phyloP scores from a whole-genome alignment of 139 green algal genomes.

The Chlorella sp. region DNA sequence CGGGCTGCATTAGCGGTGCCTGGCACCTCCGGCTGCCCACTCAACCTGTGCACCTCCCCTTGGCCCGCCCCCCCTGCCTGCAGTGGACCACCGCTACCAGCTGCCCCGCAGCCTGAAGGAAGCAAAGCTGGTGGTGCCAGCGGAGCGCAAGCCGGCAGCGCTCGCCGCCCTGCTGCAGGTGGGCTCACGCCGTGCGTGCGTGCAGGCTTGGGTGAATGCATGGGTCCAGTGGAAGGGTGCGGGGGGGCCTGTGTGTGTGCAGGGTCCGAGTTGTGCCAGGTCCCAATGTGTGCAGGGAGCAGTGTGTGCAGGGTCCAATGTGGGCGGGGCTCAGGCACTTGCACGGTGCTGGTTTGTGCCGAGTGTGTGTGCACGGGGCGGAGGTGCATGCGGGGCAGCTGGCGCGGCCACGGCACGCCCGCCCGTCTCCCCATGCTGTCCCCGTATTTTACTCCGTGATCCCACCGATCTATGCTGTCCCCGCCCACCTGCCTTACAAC shows the following conservation, averaged over 20 bases:
- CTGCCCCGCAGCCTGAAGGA: conserved; percentile 80
- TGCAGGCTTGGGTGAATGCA: too few relatives aligned
- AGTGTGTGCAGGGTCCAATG: too few relatives aligned
- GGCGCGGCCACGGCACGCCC: background rate
- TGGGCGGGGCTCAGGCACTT: too few relatives aligned
- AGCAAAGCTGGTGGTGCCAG: conserved; percentile 75
- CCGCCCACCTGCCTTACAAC: background rate
- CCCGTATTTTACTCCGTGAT: too few relatives aligned
- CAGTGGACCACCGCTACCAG: conserved; percentile 62
- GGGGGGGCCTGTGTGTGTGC: background rate
- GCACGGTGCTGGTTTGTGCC: too few relatives aligned
- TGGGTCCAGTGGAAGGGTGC: background rate
- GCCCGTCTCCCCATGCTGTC: background rate
- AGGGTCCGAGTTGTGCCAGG: too few relatives aligned
- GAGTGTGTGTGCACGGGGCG: too few relatives aligned
- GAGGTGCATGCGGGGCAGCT: background rate
- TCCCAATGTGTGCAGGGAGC: too few relatives aligned
- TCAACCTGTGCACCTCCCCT: too few relatives aligned
- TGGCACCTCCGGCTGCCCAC: too few relatives aligned
- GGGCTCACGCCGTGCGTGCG: background rate
- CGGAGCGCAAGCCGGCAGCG: conserved; percentile 73
- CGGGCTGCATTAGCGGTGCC: too few relatives aligned
- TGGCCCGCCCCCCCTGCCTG: background rate
- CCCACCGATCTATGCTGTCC: too few relatives aligned
- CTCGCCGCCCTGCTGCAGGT: conserved; percentile 76